A percentile compares a stretch with the other conserved stretches of the same genome.
These are phyloP conservation scores for Acanthamoeba lenticulata DNA, from an alignment of 208 protist species.

Conservation along the genomic window DNA sequence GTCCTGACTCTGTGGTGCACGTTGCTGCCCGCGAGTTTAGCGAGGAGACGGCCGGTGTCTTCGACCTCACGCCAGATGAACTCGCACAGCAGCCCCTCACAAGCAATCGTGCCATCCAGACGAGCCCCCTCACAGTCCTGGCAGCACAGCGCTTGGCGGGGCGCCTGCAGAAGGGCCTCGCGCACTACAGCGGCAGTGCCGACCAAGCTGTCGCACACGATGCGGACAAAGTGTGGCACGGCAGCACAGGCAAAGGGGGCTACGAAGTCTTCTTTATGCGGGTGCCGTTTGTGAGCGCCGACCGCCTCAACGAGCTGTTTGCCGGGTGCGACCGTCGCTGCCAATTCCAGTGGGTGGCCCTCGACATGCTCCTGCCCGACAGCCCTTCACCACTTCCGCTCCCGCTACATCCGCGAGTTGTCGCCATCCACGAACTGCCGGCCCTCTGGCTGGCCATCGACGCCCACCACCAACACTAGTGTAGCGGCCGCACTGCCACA, in stretches of 20 bases:
- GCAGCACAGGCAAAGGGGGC: background rate
- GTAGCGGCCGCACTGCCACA: too few species aligned
- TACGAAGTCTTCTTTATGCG: slow-evolving; percentile 18
- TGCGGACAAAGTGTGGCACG: background rate
- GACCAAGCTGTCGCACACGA: background rate
- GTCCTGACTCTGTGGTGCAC: background rate
- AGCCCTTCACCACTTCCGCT: background rate
- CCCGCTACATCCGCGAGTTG: background rate
- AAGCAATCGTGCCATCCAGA: background rate
- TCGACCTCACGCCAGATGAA: background rate
- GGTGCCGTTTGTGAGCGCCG: background rate
- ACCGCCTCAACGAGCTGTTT: background rate
- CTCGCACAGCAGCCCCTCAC: background rate
- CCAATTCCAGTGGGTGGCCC: background rate
- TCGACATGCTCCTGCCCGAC: background rate
- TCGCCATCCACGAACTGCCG: background rate
- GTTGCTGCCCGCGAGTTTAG: background rate
- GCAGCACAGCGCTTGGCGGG: background rate
- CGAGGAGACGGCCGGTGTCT: background rate
- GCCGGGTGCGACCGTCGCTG: background rate
- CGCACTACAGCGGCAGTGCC: background rate
- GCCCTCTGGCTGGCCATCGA: background rate
- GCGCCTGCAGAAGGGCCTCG: background rate
- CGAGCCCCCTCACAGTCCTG: background rate
- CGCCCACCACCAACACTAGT: background rate